Evolutionary conservation across 139 green algal genomes (phyloP).

Genomic region (Haematococcus sp.): DNA sequence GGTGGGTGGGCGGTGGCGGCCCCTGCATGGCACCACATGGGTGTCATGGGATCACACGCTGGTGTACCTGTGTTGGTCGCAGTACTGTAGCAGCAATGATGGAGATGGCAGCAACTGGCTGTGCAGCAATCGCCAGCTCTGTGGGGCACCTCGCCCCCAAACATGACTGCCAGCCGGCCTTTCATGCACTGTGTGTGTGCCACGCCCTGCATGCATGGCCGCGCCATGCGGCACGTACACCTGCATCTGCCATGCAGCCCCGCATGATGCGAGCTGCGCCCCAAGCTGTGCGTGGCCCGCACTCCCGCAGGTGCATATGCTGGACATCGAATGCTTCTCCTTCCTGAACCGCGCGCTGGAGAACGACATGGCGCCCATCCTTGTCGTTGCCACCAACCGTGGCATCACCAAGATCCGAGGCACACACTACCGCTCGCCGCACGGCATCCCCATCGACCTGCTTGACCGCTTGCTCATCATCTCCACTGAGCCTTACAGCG

Average conservation of each 20-base stretch:
- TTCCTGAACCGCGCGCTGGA: constrained; percentile 97
- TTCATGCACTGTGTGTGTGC: no score
- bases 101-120: no score
- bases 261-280: no score
- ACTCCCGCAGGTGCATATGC: constrained; percentile 89
- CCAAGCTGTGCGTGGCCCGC: no score
- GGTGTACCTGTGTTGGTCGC: no score
- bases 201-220: no score
- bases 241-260: neutral
- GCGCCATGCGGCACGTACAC: neutral
- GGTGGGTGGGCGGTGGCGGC: neutral
- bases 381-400: constrained; percentile 97
- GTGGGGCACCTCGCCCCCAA: no score
- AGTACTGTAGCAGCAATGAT: no score
- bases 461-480: constrained; percentile 99
- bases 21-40: neutral
- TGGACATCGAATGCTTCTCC: constrained; percentile 99
- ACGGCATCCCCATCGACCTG: constrained; percentile 98
- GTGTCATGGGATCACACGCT: no score
- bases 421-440: constrained; percentile 92
- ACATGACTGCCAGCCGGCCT: no score
- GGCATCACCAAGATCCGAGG: constrained; percentile 96
- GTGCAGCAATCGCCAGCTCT: no score
- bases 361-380: constrained; percentile 96
- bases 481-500: constrained; percentile 89